Evolutionary conservation across 805 yeast species (phyloP).

Genomic region (Metschnikowia santaceciliae): DNA sequence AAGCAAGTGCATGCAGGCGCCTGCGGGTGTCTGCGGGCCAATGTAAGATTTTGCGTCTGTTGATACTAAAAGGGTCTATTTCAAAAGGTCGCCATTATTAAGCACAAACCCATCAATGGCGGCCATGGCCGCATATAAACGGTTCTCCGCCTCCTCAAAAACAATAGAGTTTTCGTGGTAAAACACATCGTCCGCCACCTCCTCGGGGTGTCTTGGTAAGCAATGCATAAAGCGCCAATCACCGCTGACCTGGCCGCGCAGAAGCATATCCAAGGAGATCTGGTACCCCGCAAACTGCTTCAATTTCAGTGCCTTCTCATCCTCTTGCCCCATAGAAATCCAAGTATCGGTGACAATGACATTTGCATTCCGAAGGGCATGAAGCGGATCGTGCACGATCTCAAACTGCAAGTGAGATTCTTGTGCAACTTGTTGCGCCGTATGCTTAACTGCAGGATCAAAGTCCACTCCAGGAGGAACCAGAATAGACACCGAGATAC

Average conservation of each 20-base stretch:
- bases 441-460: slow-evolving; percentile 47
- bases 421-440: slow-evolving; percentile 46
- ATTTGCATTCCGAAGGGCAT: slow-evolving; percentile 71
- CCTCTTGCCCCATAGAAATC: slow-evolving; percentile 97
- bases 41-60: background rate
- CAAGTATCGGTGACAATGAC: slow-evolving; percentile 94
- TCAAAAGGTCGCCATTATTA: slow-evolving; percentile 33
- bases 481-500: slow-evolving; percentile 80
- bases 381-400: slow-evolving; percentile 66
- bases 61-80: background rate
- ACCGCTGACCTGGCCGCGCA: slow-evolving; percentile 51
- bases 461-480: slow-evolving; percentile 75
- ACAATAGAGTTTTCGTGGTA: slow-evolving; percentile 78
- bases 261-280: slow-evolving; percentile 63
- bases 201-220: slow-evolving; percentile 92
- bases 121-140: slow-evolving; percentile 94
- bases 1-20: background rate
- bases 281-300: slow-evolving; percentile 85
- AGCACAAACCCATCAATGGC: slow-evolving; percentile 86
- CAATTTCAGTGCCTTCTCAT: slow-evolving; percentile 65
- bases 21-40: background rate
- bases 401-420: slow-evolving; percentile 42
- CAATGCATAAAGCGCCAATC: slow-evolving; percentile 96
- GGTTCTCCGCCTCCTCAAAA: slow-evolving; percentile 93
- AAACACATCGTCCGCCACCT: slow-evolving; percentile 90